Evolutionary conservation across 2,329 filamentous ascomycete species (phyloP), one percentile per base, ranked within the genome.

Genomic region (Aspergillus pseudoglaucus): DNA sequence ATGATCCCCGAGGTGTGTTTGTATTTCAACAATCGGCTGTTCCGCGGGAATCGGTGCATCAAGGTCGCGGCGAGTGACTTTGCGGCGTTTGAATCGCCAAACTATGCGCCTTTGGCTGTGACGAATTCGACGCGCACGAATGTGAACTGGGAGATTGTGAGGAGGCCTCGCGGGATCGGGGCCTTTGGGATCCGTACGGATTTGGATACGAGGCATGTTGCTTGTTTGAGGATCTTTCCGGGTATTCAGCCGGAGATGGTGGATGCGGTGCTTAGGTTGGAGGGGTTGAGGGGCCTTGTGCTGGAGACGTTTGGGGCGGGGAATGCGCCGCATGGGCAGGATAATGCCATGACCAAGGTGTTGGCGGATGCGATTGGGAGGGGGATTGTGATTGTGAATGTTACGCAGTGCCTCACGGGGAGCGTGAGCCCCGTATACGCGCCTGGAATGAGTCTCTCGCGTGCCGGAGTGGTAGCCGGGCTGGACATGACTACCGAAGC

Each of bases 201-300:
- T 57, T 78, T 93, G 33, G 86, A 93, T 65, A 95, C 87, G 9
- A 82, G 86, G n/a, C 87, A 94, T 65, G 90, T 95, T 37, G 89
- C 90, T 17, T 93, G 89, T 64, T 75, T 95, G 59, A 85, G 90
- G 48, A 86, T 95, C 53, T 95, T 95, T 68, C 90, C 90, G 0
- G 90, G 90, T 27, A 94, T 96, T 70, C 87, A 87, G 66, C 87
- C 90, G n/a, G 85, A 90, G 63, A 94, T 95, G 87, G 79, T 96
- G 27, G 88, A 93, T 62, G 85, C 87, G 1, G 88, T 95, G 14
- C 75, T 95, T 50, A 79, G 79, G 40, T 74, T 90, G 27, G 83
- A 88, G n/a, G 82, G 83, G 42, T 76, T 96, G 12, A 82, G 83
- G 43, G 90, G 90, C 1, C 76, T 95, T 44, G 83, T 96, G 35